Base-by-base conservation (phyloP, 2,329 filamentous ascomycete genomes). In the Akanthomyces uredinophilus region DNA sequence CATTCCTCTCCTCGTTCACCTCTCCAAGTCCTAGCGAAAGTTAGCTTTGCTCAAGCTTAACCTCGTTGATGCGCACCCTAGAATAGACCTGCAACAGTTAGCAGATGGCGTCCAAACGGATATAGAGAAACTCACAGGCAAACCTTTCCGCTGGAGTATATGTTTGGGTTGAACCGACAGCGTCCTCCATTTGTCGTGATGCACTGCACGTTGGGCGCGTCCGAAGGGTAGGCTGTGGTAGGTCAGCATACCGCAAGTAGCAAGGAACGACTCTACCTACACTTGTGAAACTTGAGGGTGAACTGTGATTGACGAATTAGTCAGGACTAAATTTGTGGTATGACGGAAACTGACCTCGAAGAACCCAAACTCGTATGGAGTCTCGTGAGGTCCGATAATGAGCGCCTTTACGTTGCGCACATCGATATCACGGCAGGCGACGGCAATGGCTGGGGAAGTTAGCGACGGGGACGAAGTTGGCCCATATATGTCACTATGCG, bases 291-390 rank as follows among this genome's bases (percentile, higher is more conserved):
- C 68, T 86, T 89, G 69, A 96, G 85, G 0, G 80, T 74, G 71
- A 96, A 96, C 89, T 93, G 16, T 47, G 20, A 47, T 13, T 22
- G 11, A 47, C 16, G 16, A 4, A 44, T 66, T 52, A 67, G 61
- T 52, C 27, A 2, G n/a, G 16, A 10, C 35, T 27, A 35, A 20
- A 1, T 2, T 44, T 20, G 41, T 27, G 24, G 27, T 16, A 4
- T n/a, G 47, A 49, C 44, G 18, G 16, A 68, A 60, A 72, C 81
- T 64, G 74, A 95, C 92, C 83, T 98, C 92, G 72, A 96, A 98
- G 77, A 97, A 97, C 3, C 95, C 95, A 71, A 96, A 97, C 74
- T 97, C 93, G 74, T 99, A 99, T 0, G 94, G 93, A 0, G 93
- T 96, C 68, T 95, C 93, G 66, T 94, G 92, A 27, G 95, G 94